Evolutionary conservation across 345 rosid species (phyloP).

Genomic region (Lenwebbia sp.): DNA sequence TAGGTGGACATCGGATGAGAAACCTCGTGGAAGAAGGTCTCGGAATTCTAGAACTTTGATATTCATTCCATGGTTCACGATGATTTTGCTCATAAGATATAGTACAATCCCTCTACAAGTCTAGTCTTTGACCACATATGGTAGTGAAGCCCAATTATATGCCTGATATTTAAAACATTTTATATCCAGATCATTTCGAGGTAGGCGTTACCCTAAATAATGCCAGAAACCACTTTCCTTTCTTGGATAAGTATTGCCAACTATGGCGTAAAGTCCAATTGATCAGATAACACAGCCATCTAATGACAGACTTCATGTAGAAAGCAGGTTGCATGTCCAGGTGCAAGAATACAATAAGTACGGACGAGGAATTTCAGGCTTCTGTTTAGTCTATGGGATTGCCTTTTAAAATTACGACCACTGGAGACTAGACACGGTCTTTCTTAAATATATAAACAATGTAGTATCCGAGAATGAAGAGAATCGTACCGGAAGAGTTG

Average conservation of each 20-base stretch:
- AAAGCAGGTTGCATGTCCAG: not conserved
- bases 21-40: not conserved
- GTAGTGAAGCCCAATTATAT: not conserved
- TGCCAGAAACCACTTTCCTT: not conserved
- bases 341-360: not conserved
- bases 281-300: not conserved
- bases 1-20: not conserved
- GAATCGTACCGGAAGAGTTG: not conserved
- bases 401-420: not conserved
- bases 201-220: not conserved
- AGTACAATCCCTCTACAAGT: not conserved
- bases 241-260: not conserved
- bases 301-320: not conserved
- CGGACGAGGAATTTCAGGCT: not conserved
- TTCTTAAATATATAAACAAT: not conserved
- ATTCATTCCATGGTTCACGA: not conserved
- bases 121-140: not conserved
- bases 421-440: not conserved
- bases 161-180: not conserved
- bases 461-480: not conserved
- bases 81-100: not conserved
- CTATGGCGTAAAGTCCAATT: not conserved
- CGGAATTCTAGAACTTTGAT: not conserved
- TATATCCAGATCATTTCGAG: not conserved
- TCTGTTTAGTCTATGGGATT: not conserved